Percentiles rank a stretch among this genome's conserved stretches.
Conservation (phyloP, 169 alveolate species). For the Besnoitia besnoiti region DNA sequence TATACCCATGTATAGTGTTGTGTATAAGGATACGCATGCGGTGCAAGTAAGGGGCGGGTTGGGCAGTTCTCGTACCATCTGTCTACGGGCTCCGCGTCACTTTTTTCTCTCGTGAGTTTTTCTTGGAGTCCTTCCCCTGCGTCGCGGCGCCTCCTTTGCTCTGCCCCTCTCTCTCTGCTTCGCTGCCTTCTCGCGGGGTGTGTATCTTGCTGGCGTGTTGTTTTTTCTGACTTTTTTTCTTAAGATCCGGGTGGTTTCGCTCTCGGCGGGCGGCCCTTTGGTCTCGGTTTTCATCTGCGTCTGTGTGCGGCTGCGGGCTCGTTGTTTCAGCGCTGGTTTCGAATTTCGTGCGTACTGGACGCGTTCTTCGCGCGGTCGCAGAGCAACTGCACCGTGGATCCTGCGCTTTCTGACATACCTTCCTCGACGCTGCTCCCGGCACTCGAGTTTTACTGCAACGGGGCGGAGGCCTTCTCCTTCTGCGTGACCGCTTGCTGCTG, state of each 20-base stretch:
- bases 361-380: conserved; percentile 50
- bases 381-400: conserved; percentile 40
- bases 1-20: too few species aligned
- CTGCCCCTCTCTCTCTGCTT: neutral
- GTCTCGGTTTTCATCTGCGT: neutral
- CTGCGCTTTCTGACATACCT: conserved; percentile 44
- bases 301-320: neutral
- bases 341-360: conserved; percentile 35
- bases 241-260: too few species aligned
- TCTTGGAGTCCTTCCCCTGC: neutral
- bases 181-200: too few species aligned
- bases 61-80: too few species aligned
- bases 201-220: too few species aligned
- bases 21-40: too few species aligned
- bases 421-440: conserved; percentile 59
- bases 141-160: neutral
- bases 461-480: conserved; percentile 39
- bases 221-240: too few species aligned
- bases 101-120: neutral
- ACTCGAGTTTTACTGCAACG: conserved; percentile 57
- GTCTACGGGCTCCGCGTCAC: too few species aligned
- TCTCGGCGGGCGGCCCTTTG: too few species aligned
- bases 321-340: conserved; percentile 59
- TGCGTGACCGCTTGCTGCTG: conserved; percentile 62
- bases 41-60: too few species aligned